Evolutionary conservation across 441 rosid species (phyloP).

Genomic region (Hura crepitans): DNA sequence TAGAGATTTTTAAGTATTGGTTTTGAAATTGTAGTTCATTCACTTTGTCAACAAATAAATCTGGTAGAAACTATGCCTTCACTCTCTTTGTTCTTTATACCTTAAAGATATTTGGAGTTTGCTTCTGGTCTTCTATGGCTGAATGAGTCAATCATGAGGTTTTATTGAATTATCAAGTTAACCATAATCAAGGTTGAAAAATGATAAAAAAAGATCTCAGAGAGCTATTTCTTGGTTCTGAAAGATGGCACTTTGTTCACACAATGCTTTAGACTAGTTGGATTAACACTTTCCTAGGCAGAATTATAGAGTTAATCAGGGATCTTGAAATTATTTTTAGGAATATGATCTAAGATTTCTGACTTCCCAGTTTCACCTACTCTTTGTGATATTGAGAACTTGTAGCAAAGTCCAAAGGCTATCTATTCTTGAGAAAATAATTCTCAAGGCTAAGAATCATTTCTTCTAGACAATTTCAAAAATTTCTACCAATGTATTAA

Average conservation of each 20-base stretch:
- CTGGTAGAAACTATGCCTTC: background rate
- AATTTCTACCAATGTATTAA: no score
- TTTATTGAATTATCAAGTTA: background rate
- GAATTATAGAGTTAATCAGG: no score
- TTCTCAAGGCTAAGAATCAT: no score
- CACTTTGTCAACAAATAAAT: background rate
- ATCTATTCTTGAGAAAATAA: no score
- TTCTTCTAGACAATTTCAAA: no score
- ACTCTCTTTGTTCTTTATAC: background rate
- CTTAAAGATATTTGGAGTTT: background rate
- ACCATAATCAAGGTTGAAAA: background rate
- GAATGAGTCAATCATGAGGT: background rate
- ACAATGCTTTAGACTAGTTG: no score
- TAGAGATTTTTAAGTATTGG: background rate
- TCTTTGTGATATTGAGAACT: no score
- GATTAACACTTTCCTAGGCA: no score
- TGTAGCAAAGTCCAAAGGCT: no score
- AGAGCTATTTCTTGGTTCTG: background rate
- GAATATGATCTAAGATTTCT: no score
- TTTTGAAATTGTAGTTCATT: constrained; percentile 4
- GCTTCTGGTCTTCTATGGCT: background rate
- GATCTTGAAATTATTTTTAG: no score
- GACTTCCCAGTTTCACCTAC: no score
- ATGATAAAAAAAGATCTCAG: background rate
- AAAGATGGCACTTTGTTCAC: background rate